These are phyloP conservation scores for Fusarium pilosicola DNA, from an alignment of 2,329 filamentous ascomycete genomes.

Conservation along the genomic window DNA sequence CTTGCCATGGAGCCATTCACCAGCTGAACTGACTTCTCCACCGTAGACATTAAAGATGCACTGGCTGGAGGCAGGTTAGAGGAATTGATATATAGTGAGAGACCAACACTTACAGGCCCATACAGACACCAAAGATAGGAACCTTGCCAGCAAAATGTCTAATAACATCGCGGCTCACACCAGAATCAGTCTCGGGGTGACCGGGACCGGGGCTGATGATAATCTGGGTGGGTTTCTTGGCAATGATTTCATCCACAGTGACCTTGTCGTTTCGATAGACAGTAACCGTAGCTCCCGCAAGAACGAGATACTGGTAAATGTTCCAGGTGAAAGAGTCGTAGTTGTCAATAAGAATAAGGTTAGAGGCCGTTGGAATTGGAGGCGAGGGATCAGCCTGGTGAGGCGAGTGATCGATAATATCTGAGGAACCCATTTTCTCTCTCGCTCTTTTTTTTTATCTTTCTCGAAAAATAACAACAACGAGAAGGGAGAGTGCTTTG, in stretches of 20 bases:
- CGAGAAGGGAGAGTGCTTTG: not conserved
- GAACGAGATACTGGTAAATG: constrained; percentile 95
- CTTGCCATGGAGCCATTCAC: constrained; percentile 97
- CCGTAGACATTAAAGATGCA: constrained; percentile 97
- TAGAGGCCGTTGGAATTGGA: constrained; percentile 81
- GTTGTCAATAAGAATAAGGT: constrained; percentile 96
- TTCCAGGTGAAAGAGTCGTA: constrained; percentile 99
- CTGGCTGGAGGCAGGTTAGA: constrained; percentile 65
- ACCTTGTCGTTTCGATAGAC: constrained; percentile 95
- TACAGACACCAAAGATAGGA: constrained; percentile 96
- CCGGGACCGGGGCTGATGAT: constrained; percentile 96
- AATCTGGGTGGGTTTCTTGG: constrained; percentile 88
- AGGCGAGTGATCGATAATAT: constrained; percentile 83
- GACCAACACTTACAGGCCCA: constrained; percentile 79
- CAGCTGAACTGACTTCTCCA: constrained; percentile 89
- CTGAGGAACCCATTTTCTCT: constrained; percentile 58
- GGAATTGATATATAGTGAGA: not conserved
- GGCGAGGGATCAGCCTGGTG: constrained; percentile 80
- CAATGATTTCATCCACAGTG: constrained; percentile 82
- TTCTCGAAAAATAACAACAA: not conserved
- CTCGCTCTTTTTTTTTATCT: not conserved
- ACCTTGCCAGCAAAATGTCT: constrained; percentile 93
- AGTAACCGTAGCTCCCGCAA: constrained; percentile 92
- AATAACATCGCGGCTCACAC: constrained; percentile 92
- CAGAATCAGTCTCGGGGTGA: constrained; percentile 90